Conservation (phyloP, 2,329 filamentous ascomycete species). For the Arthrobotrys pseudoclavata region DNA sequence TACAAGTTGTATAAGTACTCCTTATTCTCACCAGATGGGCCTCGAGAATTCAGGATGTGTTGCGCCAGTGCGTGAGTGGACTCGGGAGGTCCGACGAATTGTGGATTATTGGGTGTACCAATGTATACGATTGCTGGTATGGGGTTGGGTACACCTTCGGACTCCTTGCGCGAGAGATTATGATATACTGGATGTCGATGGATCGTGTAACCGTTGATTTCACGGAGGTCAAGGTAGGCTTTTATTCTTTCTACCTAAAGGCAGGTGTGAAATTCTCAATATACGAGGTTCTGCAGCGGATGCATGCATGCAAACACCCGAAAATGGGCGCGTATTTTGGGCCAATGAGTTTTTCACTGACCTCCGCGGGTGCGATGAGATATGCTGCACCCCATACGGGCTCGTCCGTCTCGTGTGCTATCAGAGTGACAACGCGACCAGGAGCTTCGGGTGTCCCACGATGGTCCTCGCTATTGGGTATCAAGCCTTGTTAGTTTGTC, state of each 20-base stretch:
- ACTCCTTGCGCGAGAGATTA: constrained; percentile 64
- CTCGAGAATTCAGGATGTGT: constrained; percentile 81
- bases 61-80: constrained; percentile 77
- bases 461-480: constrained; percentile 82
- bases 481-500: constrained; percentile 53
- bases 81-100: constrained; percentile 85
- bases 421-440: constrained; percentile 92
- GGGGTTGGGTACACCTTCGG: constrained; percentile 65
- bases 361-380: constrained; percentile 79
- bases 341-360: constrained; percentile 65
- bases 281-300: constrained; percentile 25
- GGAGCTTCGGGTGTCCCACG: constrained; percentile 89
- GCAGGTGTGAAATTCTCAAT: constrained; percentile 26
- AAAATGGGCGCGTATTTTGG: constrained; percentile 17
- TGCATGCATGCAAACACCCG: constrained; percentile 38
- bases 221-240: constrained; percentile 82
- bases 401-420: constrained; percentile 77
- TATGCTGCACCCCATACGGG: constrained; percentile 94
- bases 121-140: constrained; percentile 85
- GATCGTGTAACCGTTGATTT: constrained; percentile 97
- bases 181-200: constrained; percentile 87
- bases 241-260: constrained; percentile 59
- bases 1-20: constrained; percentile 91
- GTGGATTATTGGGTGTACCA: constrained; percentile 90
- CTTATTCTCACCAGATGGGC: constrained; percentile 88